A percentile compares a stretch with the other conserved stretches of the same genome.
Evolutionary conservation across 2,329 filamentous ascomycete species (phyloP).

Genomic region (Alternaria ventricosa): DNA sequence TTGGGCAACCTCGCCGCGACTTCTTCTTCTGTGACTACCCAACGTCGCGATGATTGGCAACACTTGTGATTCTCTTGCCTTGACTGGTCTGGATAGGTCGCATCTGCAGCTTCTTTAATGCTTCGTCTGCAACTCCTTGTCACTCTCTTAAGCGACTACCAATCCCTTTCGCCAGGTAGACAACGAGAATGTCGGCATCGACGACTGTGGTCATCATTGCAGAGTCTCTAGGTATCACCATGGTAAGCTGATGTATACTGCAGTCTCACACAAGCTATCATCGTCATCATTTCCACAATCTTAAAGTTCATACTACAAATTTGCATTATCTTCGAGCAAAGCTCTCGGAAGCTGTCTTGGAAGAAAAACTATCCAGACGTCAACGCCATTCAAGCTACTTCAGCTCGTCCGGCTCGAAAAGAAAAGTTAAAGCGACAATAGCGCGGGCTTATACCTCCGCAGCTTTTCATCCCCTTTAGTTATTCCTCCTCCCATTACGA

Average conservation of each 20-base stretch:
- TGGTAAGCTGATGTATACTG: background rate
- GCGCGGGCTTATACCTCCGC: background rate
- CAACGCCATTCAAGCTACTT: background rate
- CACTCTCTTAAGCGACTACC: background rate
- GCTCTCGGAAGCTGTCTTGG: background rate
- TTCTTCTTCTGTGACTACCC: background rate
- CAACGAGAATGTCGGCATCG: background rate
- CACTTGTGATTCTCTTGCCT: background rate
- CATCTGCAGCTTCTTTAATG: background rate
- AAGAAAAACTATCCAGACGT: too few species aligned
- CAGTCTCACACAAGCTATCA: too few species aligned
- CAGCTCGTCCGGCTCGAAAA: too few species aligned
- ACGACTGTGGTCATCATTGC: background rate
- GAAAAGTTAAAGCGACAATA: background rate
- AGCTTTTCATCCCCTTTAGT: background rate
- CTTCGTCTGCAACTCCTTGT: background rate
- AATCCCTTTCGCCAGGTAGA: background rate
- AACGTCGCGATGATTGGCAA: background rate
- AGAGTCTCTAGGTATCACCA: background rate
- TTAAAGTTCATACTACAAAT: background rate
- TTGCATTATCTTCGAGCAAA: background rate
- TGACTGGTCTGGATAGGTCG: background rate
- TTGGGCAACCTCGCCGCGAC: background rate
- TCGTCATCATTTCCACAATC: accelerated
- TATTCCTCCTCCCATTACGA: background rate